Evolutionary conservation across 2,329 filamentous ascomycete species (phyloP).

Genomic region (Ophiocordyceps unilateralis): DNA sequence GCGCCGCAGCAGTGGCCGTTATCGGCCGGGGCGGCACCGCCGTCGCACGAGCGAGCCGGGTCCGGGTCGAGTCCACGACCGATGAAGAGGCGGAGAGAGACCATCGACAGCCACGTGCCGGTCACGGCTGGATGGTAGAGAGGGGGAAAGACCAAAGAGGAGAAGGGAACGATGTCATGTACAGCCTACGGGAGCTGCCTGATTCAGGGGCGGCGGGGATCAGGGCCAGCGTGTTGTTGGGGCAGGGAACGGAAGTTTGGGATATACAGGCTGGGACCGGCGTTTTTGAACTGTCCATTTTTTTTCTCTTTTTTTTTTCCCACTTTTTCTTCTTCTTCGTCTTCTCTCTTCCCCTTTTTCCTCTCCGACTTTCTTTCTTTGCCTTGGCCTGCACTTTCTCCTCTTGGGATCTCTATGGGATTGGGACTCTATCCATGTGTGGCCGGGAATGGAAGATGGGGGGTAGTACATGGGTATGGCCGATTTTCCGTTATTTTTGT

Average conservation of each 20-base stretch:
- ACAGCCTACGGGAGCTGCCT: too few species aligned
- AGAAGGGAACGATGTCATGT: neutral
- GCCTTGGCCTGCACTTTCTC: neutral
- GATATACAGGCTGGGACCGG: neutral
- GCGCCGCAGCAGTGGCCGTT: constrained; percentile 17
- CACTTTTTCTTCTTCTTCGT: neutral
- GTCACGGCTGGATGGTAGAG: constrained; percentile 15
- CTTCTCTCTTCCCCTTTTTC: neutral
- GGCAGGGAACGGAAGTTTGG: too few species aligned
- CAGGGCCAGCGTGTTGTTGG: too few species aligned
- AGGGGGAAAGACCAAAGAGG: neutral
- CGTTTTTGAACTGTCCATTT: neutral
- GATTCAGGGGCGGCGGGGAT: neutral
- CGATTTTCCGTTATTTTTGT: neutral
- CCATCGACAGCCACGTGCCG: constrained; percentile 14
- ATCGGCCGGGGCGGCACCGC: constrained; percentile 9
- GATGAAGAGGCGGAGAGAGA: constrained; percentile 19
- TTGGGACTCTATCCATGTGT: neutral
- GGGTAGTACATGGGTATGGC: neutral
- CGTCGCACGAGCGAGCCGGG: constrained; percentile 11
- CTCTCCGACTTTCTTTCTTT: neutral
- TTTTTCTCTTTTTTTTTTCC: neutral
- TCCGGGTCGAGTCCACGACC: constrained; percentile 15
- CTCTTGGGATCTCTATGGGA: neutral
- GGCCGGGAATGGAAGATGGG: neutral